Base-by-base conservation (phyloP, 176 grass and related monocot species). In the Phoenix roebelenii region DNA sequence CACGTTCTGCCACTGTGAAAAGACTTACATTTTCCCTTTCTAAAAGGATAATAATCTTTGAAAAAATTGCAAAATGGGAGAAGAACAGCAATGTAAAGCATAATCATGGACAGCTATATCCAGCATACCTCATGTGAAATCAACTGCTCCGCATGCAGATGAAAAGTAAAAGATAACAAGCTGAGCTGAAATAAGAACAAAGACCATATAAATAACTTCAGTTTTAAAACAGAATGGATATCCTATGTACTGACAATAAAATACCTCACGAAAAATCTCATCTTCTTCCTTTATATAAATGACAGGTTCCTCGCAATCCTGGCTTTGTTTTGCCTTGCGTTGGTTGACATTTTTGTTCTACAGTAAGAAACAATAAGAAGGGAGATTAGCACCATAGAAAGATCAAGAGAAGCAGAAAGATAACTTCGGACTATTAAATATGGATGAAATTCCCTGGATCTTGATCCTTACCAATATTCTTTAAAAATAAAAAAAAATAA, bases 241-340 rank as follows among this genome's bases (percentile, higher is more conserved):
- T 44, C 35, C 1, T 14, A 44, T 44, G 7, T 12, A 44, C 35
- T 44, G 35, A 44, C 9, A 7, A 44, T 12, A 44, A 12, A n/a
- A 57, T 82, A 97, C 92, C 92, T 97, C 73, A 4, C 50, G 59
- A 50, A 97, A 82, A 74, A 97, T 85, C 71, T 88, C 84, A 70
- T 97, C 93, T 53, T 97, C 93, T 15, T 76, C 57, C 22, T 97
- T 97, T 3, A 85, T 50, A 76, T 91, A 97, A 64, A 91, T 88
- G 53, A 91, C 5, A 49, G 81, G 78, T 22, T 83, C 87, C 9
- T 76, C 75, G 1, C 50, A 58, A 80, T 74, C 75, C 72, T 55
- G 57, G 18, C 35, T 73, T 22, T 18, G 68, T 55, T 81, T 97
- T 61, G 25, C 22, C 57, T 81, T 80, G 0, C 65, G 61, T 68